phyloP scores from a whole-genome alignment of 129 eudicot genomes.

The Tagetes patula region DNA sequence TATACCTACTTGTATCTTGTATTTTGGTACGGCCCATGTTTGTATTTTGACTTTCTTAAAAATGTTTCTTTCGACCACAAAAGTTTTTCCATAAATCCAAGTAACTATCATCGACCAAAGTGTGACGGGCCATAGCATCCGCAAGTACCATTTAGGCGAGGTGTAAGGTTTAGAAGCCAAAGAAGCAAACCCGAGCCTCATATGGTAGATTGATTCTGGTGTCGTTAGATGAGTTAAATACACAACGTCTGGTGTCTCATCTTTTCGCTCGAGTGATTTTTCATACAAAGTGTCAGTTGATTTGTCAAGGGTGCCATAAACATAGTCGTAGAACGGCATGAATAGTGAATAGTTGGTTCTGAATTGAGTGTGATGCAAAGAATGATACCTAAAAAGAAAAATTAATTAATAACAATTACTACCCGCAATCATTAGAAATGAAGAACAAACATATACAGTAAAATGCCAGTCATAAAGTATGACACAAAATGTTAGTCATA shows the following conservation, averaged over 20 bases:
- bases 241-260: slow-evolving; percentile 54
- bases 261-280: slow-evolving; percentile 40
- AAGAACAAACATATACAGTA: too few relatives aligned
- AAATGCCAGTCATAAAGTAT: too few relatives aligned
- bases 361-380: slow-evolving; percentile 62
- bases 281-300: slow-evolving; percentile 50
- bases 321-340: slow-evolving; percentile 74
- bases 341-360: slow-evolving; percentile 61
- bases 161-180: slow-evolving; percentile 57
- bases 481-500: too few relatives aligned
- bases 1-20: slow-evolving; percentile 42
- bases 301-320: slow-evolving; percentile 65
- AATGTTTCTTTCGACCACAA: slow-evolving; percentile 38
- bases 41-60: slow-evolving; percentile 42
- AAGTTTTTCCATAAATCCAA: slow-evolving; percentile 41
- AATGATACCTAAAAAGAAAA: slow-evolving; percentile 51
- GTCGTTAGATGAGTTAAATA: slow-evolving; percentile 75
- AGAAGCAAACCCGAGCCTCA: slow-evolving; percentile 63
- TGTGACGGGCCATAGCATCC: slow-evolving; percentile 45
- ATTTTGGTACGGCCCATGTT: slow-evolving; percentile 49
- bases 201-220: slow-evolving; percentile 68
- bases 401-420: not conserved
- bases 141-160: slow-evolving; percentile 61
- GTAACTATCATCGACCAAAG: slow-evolving; percentile 37
- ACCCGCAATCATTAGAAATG: not conserved